Percentiles rank a stretch among this genome's conserved stretches.
These are phyloP conservation scores for Schizonepeta tenuifolia DNA, from an alignment of 257 asterid genomes.

Conservation along the genomic window DNA sequence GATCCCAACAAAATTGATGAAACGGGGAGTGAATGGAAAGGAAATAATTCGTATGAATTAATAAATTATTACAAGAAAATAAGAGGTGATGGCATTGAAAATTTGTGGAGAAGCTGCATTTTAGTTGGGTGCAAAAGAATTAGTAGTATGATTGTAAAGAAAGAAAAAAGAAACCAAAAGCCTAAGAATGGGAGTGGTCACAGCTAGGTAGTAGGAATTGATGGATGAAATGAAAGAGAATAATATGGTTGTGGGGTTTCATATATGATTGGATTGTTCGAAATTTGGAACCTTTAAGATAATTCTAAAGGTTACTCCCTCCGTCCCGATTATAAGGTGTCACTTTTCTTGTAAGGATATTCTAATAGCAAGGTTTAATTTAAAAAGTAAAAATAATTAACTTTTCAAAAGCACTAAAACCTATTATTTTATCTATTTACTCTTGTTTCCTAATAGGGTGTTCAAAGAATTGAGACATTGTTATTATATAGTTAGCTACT, in stretches of 20 bases:
- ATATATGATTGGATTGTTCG: background rate
- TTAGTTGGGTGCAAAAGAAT: background rate
- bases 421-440: too few species aligned
- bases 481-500: too few species aligned
- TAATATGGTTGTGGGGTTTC: conserved; percentile 4
- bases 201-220: conserved; percentile 14
- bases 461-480: too few species aligned
- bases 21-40: background rate
- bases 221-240: conserved; percentile 21
- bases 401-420: too few species aligned
- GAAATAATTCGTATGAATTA: background rate
- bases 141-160: conserved; percentile 9
- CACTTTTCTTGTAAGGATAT: too few species aligned
- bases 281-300: too few species aligned
- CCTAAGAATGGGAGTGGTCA: background rate
- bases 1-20: background rate
- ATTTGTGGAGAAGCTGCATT: background rate
- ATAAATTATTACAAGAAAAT: background rate
- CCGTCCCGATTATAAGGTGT: too few species aligned
- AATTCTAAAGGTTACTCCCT: too few species aligned
- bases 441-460: too few species aligned
- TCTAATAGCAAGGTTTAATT: too few species aligned
- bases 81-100: background rate
- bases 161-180: background rate
- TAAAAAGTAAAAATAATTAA: too few species aligned